Base-by-base conservation (phyloP, 805 yeast species). In the Metschnikowia shivogae region DNA sequence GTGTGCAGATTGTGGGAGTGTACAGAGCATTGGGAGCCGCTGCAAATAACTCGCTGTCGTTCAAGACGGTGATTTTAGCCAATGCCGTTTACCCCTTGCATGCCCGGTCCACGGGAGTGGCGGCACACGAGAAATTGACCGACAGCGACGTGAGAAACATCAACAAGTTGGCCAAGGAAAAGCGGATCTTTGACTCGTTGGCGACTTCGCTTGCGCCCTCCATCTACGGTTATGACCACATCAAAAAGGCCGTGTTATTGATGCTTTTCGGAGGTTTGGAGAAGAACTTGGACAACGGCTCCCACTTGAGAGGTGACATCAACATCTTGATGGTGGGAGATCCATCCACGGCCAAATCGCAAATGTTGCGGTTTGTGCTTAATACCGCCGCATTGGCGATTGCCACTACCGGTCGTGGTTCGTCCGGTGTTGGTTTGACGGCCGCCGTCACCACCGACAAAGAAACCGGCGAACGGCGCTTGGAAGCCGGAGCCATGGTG, bases 401-500 rank as follows among this genome's bases (percentile, higher is more conserved):
- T 56, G 97, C 98, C 24, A 93, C 99, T 1, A 93, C 99, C 0
- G 99, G 99, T 73, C 82, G 96, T 65, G 99, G 99, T 52, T 92
- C 98, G n/a, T 90, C 98, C 1, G 99, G 99, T 65, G 99, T 93
- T 36, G 99, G 99, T 88, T 77, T 93, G 59, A 93, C 99, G 0
- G 99, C 99, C 14, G 99, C 99, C 1, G 99, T 93, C 3, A 90
- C 97, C 6, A 79, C 90, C 1, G 99, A 93, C 66, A 85, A 84
- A 59, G 99, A 93, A 65, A 93, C 99, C 0, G 98, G 98, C 48
- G 99, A 93, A 68, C 77, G 97, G 59, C 78, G 95, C 56, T 73
- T 93, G 53, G 99, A 93, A 68, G 99, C 98, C 1, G 99, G 99
- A 76, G 99, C 99, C 3, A 92, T 93, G 97, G 99, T 93, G 32